Percentiles rank a stretch among this genome's conserved stretches.
phyloP scores from a whole-genome alignment of 2,329 filamentous ascomycete genomes.

The Penicillium brevicompactum region DNA sequence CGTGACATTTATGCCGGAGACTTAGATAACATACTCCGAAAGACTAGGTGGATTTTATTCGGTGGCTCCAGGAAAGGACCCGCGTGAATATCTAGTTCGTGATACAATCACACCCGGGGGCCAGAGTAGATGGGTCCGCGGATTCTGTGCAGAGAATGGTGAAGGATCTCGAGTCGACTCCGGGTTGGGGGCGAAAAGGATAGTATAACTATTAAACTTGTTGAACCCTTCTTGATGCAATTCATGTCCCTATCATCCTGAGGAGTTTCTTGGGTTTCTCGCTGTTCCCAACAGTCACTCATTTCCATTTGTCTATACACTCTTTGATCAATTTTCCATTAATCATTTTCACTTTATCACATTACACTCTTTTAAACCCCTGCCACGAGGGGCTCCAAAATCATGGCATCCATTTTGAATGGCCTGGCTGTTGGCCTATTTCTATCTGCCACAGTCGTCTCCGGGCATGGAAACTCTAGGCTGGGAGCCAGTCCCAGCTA shows the following conservation, averaged over 20 bases:
- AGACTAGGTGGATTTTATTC: not conserved
- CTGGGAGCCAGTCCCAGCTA: conserved; percentile 17
- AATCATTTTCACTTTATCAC: not conserved
- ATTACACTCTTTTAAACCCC: not conserved
- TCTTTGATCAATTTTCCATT: not conserved
- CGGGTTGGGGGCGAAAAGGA: not conserved
- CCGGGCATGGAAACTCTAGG: conserved; percentile 1
- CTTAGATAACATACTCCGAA: not conserved
- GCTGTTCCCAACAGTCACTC: not conserved
- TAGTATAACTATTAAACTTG: not conserved
- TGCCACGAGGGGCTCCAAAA: not conserved
- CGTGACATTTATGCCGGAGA: not conserved
- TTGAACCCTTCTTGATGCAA: not conserved
- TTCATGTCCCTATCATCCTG: not conserved
- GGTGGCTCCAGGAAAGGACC: not conserved
- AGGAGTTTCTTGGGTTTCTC: not conserved
- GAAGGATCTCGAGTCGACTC: not conserved
- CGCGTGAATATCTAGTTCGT: not conserved
- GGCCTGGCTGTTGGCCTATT: not conserved
- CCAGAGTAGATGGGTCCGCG: not conserved
- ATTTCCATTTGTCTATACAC: not conserved
- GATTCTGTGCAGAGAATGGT: not conserved
- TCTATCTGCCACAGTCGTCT: not conserved
- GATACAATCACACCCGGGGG: not conserved
- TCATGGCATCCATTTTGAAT: not conserved